phyloP scores from a whole-genome alignment of 257 asterid species.

The Knoxia roxburghii region DNA sequence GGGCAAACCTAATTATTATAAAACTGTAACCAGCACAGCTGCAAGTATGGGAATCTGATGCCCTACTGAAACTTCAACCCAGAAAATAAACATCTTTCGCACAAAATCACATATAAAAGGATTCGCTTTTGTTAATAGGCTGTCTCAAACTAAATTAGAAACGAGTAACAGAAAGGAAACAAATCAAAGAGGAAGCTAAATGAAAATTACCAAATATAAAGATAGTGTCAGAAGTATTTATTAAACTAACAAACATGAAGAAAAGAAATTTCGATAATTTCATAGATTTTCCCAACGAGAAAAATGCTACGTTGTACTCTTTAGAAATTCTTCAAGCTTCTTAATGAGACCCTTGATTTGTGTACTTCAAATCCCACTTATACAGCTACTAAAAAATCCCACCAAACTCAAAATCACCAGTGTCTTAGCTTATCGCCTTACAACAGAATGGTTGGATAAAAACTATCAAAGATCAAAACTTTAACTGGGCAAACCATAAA shows the following conservation, averaged over 20 bases:
- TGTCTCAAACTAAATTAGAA: constrained; percentile 5
- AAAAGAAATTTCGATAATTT: not conserved
- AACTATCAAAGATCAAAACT: not conserved
- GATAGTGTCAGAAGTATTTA: not conserved
- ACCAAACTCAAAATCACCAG: not conserved
- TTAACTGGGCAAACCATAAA: not conserved
- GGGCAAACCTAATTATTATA: not conserved
- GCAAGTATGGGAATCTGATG: not conserved
- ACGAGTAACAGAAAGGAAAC: not conserved
- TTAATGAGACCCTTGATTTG: not conserved
- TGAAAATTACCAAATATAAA: constrained; percentile 8
- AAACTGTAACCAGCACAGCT: not conserved
- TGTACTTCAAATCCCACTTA: constrained; percentile 2
- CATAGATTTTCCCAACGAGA: constrained; percentile 3
- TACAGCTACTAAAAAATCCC: not conserved
- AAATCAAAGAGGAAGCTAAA: not conserved
- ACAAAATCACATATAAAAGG: not conserved
- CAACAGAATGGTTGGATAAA: not conserved
- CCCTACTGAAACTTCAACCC: not conserved
- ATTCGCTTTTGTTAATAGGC: not conserved
- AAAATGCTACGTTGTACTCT: not conserved
- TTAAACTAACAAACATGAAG: not conserved
- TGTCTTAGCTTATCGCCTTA: not conserved
- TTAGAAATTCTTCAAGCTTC: not conserved
- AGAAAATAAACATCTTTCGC: not conserved